Base-by-base conservation (phyloP, 176 grass and related monocot genomes). In the Oropetium thomaeum region DNA sequence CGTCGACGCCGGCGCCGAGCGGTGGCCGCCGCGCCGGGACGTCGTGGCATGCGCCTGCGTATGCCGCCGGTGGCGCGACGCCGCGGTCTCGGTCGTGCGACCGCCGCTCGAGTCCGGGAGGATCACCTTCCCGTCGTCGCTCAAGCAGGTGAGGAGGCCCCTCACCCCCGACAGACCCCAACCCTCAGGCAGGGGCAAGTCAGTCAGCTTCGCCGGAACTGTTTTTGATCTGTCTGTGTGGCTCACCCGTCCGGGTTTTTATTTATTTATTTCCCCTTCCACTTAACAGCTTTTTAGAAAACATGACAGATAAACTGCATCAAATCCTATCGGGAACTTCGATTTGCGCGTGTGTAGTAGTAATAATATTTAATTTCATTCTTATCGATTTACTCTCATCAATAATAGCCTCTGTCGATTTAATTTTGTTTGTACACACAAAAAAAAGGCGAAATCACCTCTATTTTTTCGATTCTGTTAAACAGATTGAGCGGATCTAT, bases 121-220 rank as follows among this genome's bases (percentile, higher is more conserved):
- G 76, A 99, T 96, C 79, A 96, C 96, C 65, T 99, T 99, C 77
- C 87, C 85, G 6, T 92, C 92, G 19, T 99, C 92, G 58, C 89
- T 99, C 58, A 99, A 95, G 63, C 86, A 92, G 96, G 96, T 99
- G 53, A 74, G 66, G 7, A n/a, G n/a, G n/a, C n/a, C n/a, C n/a
- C n/a, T n/a, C n/a, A n/a, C n/a, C n/a, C n/a, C n/a, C n/a, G n/a
- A n/a, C n/a, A n/a, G n/a, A n/a, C n/a, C n/a, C n/a, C n/a, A n/a
- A n/a, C n/a, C n/a, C n/a, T n/a, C n/a, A n/a, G n/a, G n/a, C n/a
- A n/a, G n/a, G n/a, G n/a, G n/a, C n/a, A n/a, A n/a, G n/a, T n/a
- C n/a, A n/a, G n/a, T n/a, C n/a, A n/a, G n/a, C n/a, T n/a, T n/a
- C n/a, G n/a, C n/a, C n/a, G n/a, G n/a, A n/a, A n/a, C n/a, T n/a